Base-by-base conservation (phyloP, 2,329 filamentous ascomycete species). In the Exophiala lecanii-corni region DNA sequence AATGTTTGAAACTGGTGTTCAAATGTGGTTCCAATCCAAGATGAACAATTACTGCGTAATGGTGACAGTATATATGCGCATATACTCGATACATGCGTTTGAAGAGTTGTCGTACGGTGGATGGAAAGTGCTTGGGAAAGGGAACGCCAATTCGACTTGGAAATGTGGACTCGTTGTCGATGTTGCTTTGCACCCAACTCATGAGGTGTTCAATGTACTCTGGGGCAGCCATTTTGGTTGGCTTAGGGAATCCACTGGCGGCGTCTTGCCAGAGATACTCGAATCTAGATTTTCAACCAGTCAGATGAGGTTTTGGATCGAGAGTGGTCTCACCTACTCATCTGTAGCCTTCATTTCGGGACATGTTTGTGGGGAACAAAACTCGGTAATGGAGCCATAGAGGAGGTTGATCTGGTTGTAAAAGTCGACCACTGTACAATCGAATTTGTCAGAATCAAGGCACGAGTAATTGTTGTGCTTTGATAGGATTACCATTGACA, bases 311-410 rank as follows among this genome's bases (percentile, higher is more conserved):
- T 38, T n/a, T 13, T 16, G 9, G 20, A 33, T 12, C 21, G 30
- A 39, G 17, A 19, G 17, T 31, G 23, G 36, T 5, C 12, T 9
- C n/a, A 46, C 79, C 53, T 76, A 92, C 84, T 98, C 92, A 70
- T 98, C 94, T 7, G 92, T 98, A n/a, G 92, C 92, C 69, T 98
- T 98, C 92, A 98, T 98, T 71, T 97, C 92, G 1, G 92, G 92
- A 65, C 92, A 98, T 53, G 89, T 89, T 63, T 92, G 85, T 21
- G 92, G 91, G 18, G 92, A 97, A 74, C 92, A 98, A 69, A 98
- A 98, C 64, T 98, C 92, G 47, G 92, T 98, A 63, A 98, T 98
- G 55, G 92, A 92, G 47, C 94, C 94, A 65, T 98, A 98, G 47
- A 98, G 82, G 25, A 98, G 78, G 70, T 98, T 98, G 74, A 98